These are phyloP conservation scores for Zasmidium citrigriseum DNA, from an alignment of 2,329 filamentous ascomycete genomes.

Conservation along the genomic window DNA sequence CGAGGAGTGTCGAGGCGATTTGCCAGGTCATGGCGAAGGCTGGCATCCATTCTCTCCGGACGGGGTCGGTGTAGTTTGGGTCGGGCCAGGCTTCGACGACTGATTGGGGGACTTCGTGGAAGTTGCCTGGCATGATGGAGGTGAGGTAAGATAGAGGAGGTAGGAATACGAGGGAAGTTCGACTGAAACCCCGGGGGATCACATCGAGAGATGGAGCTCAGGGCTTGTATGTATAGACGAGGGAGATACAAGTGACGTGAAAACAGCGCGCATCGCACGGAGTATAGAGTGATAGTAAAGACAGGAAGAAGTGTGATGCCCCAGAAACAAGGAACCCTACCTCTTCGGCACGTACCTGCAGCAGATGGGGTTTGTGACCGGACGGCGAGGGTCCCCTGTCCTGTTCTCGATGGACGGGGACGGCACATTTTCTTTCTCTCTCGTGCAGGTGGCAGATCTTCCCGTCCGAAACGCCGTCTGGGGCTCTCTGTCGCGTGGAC, in stretches of 20 bases:
- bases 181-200: no score
- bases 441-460: neutral
- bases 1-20: slow-evolving; percentile 18
- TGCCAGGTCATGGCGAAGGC: slow-evolving; percentile 26
- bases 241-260: neutral
- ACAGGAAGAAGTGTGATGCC: neutral
- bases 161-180: slow-evolving; percentile 6
- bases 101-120: slow-evolving; percentile 12
- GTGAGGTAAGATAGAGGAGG: neutral
- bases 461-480: neutral
- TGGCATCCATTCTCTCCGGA: slow-evolving; percentile 25
- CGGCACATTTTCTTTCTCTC: no score
- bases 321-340: neutral
- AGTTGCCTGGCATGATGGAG: slow-evolving; percentile 15
- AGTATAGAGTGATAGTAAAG: neutral
- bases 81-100: slow-evolving; percentile 13
- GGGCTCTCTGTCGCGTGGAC: no score
- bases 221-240: no score
- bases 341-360: neutral
- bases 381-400: neutral
- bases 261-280: neutral
- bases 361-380: neutral
- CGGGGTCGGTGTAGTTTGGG: slow-evolving; percentile 16
- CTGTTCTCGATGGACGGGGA: neutral
- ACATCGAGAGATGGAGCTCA: neutral